phyloP scores from a whole-genome alignment of 345 rosid genomes.

The Brassica cretica region DNA sequence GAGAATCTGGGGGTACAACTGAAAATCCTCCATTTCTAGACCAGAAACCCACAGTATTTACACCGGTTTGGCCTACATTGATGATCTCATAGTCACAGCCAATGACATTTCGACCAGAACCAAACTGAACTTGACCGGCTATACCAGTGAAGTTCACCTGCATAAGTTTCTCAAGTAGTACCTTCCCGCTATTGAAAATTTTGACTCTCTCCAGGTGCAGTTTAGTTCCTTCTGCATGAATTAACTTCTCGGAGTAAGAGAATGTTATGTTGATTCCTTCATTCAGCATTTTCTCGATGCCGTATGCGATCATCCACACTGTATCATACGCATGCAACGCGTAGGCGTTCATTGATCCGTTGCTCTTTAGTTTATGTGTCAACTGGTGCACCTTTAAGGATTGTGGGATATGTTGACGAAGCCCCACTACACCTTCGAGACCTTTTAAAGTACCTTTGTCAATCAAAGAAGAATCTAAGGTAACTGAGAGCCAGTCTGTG shows the following conservation, averaged over 20 bases:
- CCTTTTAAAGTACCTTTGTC: slow-evolving; percentile 34
- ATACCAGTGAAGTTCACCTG: slow-evolving; percentile 72
- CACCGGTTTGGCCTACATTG: slow-evolving; percentile 49
- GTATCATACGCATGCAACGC: slow-evolving; percentile 83
- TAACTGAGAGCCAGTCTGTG: slow-evolving; percentile 86
- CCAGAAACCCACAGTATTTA: slow-evolving; percentile 73
- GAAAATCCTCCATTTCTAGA: slow-evolving; percentile 54
- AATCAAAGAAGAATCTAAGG: slow-evolving; percentile 58
- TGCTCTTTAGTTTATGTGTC: slow-evolving; percentile 55
- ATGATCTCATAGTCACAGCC: slow-evolving; percentile 72
- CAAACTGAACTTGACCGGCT: slow-evolving; percentile 61
- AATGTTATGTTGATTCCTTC: slow-evolving; percentile 57
- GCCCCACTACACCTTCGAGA: slow-evolving; percentile 64
- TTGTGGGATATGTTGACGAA: slow-evolving; percentile 68
- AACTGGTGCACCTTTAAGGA: slow-evolving; percentile 55
- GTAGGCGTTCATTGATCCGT: slow-evolving; percentile 55
- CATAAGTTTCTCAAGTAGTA: slow-evolving; percentile 51
- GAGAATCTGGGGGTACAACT: slow-evolving; percentile 50
- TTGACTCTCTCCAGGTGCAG: slow-evolving; percentile 54
- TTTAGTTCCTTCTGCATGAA: slow-evolving; percentile 29
- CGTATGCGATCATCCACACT: slow-evolving; percentile 73
- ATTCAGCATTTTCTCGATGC: slow-evolving; percentile 54
- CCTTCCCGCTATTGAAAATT: slow-evolving; percentile 56
- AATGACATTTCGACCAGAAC: slow-evolving; percentile 48
- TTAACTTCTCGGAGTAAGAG: slow-evolving; percentile 45